Evolutionary conservation across 345 rosid species (phyloP).

Genomic region (Cardamine resedifolia): DNA sequence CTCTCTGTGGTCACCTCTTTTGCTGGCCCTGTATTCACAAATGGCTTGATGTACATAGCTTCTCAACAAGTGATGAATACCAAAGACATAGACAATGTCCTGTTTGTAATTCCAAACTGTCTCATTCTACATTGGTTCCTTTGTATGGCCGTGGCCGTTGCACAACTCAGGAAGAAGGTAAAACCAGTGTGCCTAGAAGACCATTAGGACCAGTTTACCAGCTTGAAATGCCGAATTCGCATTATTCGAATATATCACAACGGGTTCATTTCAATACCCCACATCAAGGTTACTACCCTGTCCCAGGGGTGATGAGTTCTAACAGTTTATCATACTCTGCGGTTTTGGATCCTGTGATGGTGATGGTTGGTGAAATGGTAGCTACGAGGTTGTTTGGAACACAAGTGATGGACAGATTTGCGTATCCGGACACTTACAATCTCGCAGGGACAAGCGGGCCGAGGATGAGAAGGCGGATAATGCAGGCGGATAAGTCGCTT

Average conservation of each 20-base stretch:
- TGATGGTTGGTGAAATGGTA: conserved; percentile 73
- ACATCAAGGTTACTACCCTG: conserved; percentile 39
- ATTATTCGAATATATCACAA: conserved; percentile 23
- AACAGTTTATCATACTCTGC: conserved; percentile 42
- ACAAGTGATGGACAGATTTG: conserved; percentile 44
- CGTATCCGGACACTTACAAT: conserved; percentile 55
- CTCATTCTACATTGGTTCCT: conserved; percentile 67
- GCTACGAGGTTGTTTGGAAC: conserved; percentile 61
- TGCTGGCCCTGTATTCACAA: conserved; percentile 97
- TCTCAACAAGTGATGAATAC: conserved; percentile 37
- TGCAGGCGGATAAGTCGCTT: conserved; percentile 71
- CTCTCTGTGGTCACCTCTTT: conserved; percentile 88
- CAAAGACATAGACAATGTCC: conserved; percentile 68
- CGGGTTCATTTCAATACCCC: conserved; percentile 36
- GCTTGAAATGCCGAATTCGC: conserved; percentile 37
- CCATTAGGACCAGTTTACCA: conserved; percentile 47
- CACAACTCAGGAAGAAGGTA: conserved; percentile 30
- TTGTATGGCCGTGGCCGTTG: conserved; percentile 71
- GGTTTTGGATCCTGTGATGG: conserved; percentile 47
- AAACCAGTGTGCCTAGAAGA: conserved; percentile 44
- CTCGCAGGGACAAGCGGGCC: conserved; percentile 51
- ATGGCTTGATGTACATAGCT: conserved; percentile 65
- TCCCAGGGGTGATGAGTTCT: conserved; percentile 42
- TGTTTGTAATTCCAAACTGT: conserved; percentile 81
- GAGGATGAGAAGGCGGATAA: conserved; percentile 66